Conservation (phyloP, 225 moss, liverwort and hornwort genomes). For the Bryoerythrophyllum caledonicum region DNA sequence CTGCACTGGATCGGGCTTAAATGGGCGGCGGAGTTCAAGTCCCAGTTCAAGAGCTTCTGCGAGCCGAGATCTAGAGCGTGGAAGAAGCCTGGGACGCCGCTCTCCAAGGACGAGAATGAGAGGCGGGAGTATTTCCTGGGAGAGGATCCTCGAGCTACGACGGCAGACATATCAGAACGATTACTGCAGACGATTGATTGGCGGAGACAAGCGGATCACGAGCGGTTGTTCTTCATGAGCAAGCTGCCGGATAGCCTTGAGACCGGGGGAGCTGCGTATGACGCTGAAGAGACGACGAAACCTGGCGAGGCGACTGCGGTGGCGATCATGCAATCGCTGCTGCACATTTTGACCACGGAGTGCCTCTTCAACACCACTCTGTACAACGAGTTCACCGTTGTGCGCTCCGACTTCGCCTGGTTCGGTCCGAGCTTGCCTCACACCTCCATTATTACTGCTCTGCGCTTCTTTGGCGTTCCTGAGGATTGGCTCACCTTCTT, state of each 20-base stretch:
- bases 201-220: slow-evolving; percentile 12
- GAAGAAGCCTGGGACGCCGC: slow-evolving; percentile 9
- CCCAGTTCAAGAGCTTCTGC: not conserved
- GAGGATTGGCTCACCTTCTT: slow-evolving; percentile 35
- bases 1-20: slow-evolving; percentile 32
- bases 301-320: slow-evolving; percentile 12
- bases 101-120: slow-evolving; percentile 26
- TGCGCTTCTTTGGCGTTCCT: slow-evolving; percentile 34
- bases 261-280: not conserved
- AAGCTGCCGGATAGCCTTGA: slow-evolving; percentile 24
- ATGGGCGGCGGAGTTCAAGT: slow-evolving; percentile 22
- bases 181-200: not conserved
- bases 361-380: slow-evolving; percentile 32
- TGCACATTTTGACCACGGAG: slow-evolving; percentile 32
- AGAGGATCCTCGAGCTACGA: not conserved
- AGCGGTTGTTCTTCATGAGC: slow-evolving; percentile 23
- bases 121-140: slow-evolving; percentile 31
- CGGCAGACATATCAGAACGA: rapidly evolving
- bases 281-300: not conserved
- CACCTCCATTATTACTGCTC: slow-evolving; percentile 26
- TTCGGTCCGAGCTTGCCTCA: slow-evolving; percentile 37
- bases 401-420: slow-evolving; percentile 30
- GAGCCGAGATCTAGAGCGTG: slow-evolving; percentile 10
- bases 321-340: slow-evolving; percentile 32
- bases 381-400: slow-evolving; percentile 28